Conservation (phyloP, 2,329 filamentous ascomycete genomes). For the Epichloe sylvatica region DNA sequence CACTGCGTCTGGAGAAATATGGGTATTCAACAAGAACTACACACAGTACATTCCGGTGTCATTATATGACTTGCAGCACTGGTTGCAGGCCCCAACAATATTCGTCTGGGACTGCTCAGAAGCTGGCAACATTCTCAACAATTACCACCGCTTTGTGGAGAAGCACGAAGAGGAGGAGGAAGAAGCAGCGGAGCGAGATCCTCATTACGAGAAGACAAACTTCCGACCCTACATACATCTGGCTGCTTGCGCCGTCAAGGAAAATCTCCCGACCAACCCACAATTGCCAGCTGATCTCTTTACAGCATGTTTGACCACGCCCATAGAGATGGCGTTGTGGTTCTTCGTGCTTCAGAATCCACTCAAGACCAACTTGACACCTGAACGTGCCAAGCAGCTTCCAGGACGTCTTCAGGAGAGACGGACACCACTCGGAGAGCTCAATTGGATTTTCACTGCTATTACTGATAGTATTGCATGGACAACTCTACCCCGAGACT, state of each 20-base stretch:
- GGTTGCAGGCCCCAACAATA: slow-evolving; percentile 88
- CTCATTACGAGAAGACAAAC: slow-evolving; percentile 66
- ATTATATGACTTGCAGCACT: slow-evolving; percentile 85
- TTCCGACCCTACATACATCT: slow-evolving; percentile 68
- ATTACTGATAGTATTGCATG: slow-evolving; percentile 98
- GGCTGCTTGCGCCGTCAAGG: slow-evolving; percentile 78
- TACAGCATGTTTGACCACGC: slow-evolving; percentile 88
- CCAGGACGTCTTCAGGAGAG: slow-evolving; percentile 86
- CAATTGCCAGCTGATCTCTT: slow-evolving; percentile 88
- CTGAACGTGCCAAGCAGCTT: slow-evolving; percentile 76
- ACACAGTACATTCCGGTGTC: slow-evolving; percentile 98
- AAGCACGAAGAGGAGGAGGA: slow-evolving; percentile 87
- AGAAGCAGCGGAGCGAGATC: slow-evolving; percentile 61
- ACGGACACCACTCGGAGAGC: slow-evolving; percentile 81
- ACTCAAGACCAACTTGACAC: slow-evolving; percentile 49
- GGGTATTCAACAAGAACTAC: slow-evolving; percentile 98
- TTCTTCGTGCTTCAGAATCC: slow-evolving; percentile 95
- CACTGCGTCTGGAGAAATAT: slow-evolving; percentile 90
- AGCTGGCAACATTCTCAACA: slow-evolving; percentile 86
- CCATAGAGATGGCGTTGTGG: slow-evolving; percentile 91
- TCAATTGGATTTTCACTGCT: slow-evolving; percentile 99
- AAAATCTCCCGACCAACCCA: slow-evolving; percentile 90
- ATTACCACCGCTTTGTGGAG: slow-evolving; percentile 86
- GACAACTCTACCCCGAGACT: slow-evolving; percentile 78
- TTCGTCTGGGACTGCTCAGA: slow-evolving; percentile 98